A percentile compares a stretch with the other conserved stretches of the same genome.
Conservation (phyloP, 768 basidiomycete species). For the Tylopilus sp. region DNA sequence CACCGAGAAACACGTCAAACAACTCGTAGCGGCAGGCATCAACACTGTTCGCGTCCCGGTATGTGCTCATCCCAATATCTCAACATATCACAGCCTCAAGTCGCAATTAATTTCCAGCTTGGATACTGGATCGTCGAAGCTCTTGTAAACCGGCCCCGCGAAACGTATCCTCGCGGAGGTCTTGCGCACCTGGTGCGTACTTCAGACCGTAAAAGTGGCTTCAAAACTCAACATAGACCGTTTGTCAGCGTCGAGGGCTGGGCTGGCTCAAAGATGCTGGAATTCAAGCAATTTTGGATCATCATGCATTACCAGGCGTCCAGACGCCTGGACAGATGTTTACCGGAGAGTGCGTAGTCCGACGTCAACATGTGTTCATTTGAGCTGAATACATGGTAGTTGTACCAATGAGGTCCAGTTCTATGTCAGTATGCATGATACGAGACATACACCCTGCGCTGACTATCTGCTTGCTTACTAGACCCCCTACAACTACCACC, state of each 20-base stretch:
- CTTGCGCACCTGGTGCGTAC: conserved; percentile 55
- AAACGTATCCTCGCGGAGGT: conserved; percentile 70
- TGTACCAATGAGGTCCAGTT: conserved; percentile 70
- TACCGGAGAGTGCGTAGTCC: conserved; percentile 53
- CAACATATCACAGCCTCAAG: neutral
- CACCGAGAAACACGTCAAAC: conserved; percentile 54
- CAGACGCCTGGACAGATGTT: conserved; percentile 60
- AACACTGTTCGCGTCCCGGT: conserved; percentile 80
- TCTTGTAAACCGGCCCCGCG: conserved; percentile 57
- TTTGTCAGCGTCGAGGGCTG: conserved; percentile 57
- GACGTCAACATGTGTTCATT: neutral
- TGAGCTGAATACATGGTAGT: conserved; percentile 32
- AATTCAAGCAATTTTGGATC: conserved; percentile 64
- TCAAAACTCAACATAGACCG: neutral
- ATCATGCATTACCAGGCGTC: conserved; percentile 71
- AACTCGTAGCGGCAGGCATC: conserved; percentile 52
- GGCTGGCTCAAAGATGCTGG: conserved; percentile 56
- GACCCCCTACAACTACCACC: conserved; percentile 71
- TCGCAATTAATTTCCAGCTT: conserved; percentile 41
- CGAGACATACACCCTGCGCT: neutral
- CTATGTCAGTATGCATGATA: conserved; percentile 48
- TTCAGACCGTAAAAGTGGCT: neutral
- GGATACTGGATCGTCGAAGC: conserved; percentile 82
- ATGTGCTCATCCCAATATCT: conserved; percentile 16
- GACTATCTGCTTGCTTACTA: conserved; percentile 5